Base-by-base conservation (phyloP, 495 filamentous ascomycete species). In the Penicillium bovifimosum region DNA sequence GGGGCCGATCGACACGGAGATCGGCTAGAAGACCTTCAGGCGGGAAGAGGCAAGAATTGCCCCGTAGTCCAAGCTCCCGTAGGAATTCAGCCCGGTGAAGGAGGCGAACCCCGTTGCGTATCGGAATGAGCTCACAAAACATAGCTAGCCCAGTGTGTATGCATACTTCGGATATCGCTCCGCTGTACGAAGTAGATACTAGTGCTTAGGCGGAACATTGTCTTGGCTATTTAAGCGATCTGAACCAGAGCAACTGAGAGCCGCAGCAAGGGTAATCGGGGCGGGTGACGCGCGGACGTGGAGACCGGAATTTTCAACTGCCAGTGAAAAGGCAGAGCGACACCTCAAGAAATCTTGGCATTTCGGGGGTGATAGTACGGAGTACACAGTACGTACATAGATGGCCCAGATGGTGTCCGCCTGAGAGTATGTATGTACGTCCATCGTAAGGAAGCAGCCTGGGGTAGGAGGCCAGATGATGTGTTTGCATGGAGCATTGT, bases 211-310 rank as follows among this genome's bases (percentile, higher is more conserved):
- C 42, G 27, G 26, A 35, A 11, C 44, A 41, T 40, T 24, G 46
- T 10, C 53, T 50, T 41, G 38, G 34, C 33, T 46, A 14, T 16
- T 5, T 8, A 33, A 14, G 29, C 16, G 27, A 32, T 45, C 17
- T 46, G 18, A 18, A 40, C 41, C 32, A 24, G 28, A 44, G 27
- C 41, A 32, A 28, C 53, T 14, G 50, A 47, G 28, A 13, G 27
- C 42, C 10, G 17, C 24, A 31, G 24, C 32, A 20, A 28, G 50
- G 55, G 55, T 13, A 35, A 36, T 51, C 42, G 32, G 32, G 17
- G 11, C 42, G 20, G 42, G 36, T 28, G 61, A 64, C 61, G 61
- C 58, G 58, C 50, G 61, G 61, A 64, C 53, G 58, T 64, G 61
- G 61, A 54, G 61, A 48, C 28, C 20, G 9, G 46, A 20, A 32